These are phyloP conservation scores for Apiospora koreana DNA, from an alignment of 2,329 filamentous ascomycete species.

Conservation along the genomic window DNA sequence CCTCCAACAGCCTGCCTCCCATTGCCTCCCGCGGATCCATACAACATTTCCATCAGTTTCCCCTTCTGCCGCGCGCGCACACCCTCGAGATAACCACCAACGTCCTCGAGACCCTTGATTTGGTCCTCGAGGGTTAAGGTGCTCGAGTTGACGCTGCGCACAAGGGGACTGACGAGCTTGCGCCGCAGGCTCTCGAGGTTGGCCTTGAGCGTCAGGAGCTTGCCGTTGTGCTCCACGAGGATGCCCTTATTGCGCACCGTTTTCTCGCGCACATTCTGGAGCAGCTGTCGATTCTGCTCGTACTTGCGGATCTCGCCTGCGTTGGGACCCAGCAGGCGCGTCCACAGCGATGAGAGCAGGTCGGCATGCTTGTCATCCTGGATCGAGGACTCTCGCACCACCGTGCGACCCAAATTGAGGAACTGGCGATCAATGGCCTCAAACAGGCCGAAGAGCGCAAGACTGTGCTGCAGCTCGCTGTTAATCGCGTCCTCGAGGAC, in stretches of 20 bases:
- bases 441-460: conserved; percentile 84
- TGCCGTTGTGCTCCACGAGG: conserved; percentile 82
- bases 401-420: conserved; percentile 80
- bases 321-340: conserved; percentile 76
- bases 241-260: conserved; percentile 87
- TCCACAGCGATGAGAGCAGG: conserved; percentile 83
- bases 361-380: conserved; percentile 83
- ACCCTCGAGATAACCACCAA: conserved; percentile 74
- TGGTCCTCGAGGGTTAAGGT: conserved; percentile 81
- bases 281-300: conserved; percentile 81
- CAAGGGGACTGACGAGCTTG: conserved; percentile 82
- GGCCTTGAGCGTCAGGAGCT: conserved; percentile 79
- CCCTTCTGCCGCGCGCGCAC: conserved; percentile 80
- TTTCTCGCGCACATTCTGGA: conserved; percentile 76
- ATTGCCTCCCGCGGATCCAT: conserved; percentile 46
- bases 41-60: conserved; percentile 79
- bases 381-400: conserved; percentile 78
- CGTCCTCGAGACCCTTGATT: conserved; percentile 78
- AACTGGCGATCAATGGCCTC: conserved; percentile 90
- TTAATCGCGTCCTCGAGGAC: conserved; percentile 89
- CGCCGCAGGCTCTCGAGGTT: conserved; percentile 82
- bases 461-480: conserved; percentile 77
- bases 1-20: conserved; percentile 19
- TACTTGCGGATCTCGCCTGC: conserved; percentile 80
- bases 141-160: conserved; percentile 67